These are phyloP conservation scores for Trichocomaceae sp. DNA, from an alignment of 2,329 filamentous ascomycete genomes.

Conservation along the genomic window DNA sequence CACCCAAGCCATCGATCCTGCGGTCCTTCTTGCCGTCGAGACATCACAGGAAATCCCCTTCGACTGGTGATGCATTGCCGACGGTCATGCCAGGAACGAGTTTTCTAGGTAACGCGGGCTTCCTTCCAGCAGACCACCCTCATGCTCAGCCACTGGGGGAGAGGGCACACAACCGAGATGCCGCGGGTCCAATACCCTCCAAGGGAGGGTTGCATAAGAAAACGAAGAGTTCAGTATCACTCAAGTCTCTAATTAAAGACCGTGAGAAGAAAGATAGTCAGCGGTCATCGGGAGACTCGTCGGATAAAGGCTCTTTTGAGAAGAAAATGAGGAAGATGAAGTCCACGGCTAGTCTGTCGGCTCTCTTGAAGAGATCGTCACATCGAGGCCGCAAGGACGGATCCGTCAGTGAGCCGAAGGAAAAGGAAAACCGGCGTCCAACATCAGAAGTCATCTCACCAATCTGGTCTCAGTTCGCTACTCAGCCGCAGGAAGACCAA, in stretches of 20 bases:
- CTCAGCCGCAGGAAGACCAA: conserved; percentile 29
- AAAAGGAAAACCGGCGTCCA: conserved; percentile 78
- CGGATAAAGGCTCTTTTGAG: conserved; percentile 26
- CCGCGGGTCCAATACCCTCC: conserved; percentile 26
- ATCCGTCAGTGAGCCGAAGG: conserved; percentile 48
- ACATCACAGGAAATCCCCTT: conserved; percentile 40
- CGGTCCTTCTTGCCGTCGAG: conserved; percentile 49
- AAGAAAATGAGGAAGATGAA: conserved; percentile 63
- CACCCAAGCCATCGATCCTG: conserved; percentile 41
- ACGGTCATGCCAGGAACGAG: conserved; percentile 16
- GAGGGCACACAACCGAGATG: conserved; percentile 34
- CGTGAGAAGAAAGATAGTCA: conserved; percentile 42
- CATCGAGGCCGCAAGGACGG: conserved; percentile 60
- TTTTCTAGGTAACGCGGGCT: conserved; percentile 30
- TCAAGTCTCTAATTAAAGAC: conserved; percentile 43
- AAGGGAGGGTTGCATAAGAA: conserved; percentile 45
- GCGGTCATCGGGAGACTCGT: conserved; percentile 16
- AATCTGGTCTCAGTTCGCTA: conserved; percentile 71
- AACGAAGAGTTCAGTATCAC: conserved; percentile 48
- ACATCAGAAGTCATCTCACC: conserved; percentile 54
- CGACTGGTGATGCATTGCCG: conserved; percentile 30
- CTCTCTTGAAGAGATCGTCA: conserved; percentile 67
- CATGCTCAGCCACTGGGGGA: conserved; percentile 36
- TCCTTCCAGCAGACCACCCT: conserved; percentile 47
- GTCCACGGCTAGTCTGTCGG: conserved; percentile 74